These are phyloP conservation scores for Solanum hybrid DNA, from an alignment of 305 asterid species.

Conservation along the genomic window DNA sequence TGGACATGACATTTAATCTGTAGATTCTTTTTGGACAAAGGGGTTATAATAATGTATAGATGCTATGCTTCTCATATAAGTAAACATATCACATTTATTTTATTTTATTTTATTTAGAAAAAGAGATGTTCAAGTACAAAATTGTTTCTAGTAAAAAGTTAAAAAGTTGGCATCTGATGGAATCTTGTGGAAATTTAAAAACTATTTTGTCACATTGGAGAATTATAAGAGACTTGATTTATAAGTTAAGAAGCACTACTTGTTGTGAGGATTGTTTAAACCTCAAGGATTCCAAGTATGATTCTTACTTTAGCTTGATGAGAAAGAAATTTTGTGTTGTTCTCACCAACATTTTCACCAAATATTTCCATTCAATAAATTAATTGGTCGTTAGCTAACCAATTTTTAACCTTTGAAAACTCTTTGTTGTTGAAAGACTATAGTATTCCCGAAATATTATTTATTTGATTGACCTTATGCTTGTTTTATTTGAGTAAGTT, in stretches of 20 bases:
- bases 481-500: no score
- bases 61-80: background rate
- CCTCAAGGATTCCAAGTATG: background rate
- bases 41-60: background rate
- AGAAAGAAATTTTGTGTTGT: background rate
- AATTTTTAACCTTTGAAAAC: background rate
- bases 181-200: background rate
- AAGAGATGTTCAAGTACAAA: background rate
- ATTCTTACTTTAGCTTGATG: background rate
- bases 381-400: background rate
- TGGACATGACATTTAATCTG: background rate
- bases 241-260: conserved; percentile 36
- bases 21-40: background rate
- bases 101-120: background rate
- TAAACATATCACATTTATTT: background rate
- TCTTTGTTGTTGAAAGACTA: background rate
- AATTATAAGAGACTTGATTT: conserved; percentile 25
- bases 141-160: background rate
- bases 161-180: background rate
- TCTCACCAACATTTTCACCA: background rate
- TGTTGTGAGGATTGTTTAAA: background rate
- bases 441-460: background rate
- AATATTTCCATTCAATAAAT: background rate
- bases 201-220: conserved; percentile 7
- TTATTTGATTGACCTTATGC: conserved; percentile 13